phyloP scores from a whole-genome alignment of 2,329 filamentous ascomycete genomes.

The Lasiodiplodia sp. region DNA sequence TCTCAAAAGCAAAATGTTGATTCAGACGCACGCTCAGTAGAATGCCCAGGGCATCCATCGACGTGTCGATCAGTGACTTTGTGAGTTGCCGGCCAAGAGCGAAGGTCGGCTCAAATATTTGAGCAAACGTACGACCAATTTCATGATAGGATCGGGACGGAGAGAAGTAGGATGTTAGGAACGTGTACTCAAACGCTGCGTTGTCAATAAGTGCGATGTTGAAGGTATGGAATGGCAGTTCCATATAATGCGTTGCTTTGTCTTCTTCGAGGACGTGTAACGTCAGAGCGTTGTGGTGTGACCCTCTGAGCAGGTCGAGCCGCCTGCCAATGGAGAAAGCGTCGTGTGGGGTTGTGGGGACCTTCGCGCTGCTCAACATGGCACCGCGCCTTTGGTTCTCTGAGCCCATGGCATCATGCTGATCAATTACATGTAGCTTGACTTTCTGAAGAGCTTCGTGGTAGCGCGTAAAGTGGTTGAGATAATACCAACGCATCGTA shows the following conservation, averaged over 20 bases:
- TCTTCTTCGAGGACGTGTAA: constrained; percentile 94
- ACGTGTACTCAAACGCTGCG: constrained; percentile 91
- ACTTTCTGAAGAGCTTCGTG: constrained; percentile 83
- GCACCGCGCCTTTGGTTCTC: constrained; percentile 70
- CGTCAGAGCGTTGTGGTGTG: constrained; percentile 77
- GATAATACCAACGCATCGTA: constrained; percentile 98
- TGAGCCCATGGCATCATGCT: constrained; percentile 80
- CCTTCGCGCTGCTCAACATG: constrained; percentile 41
- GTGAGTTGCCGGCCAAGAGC: constrained; percentile 80
- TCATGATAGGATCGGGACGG: constrained; percentile 76
- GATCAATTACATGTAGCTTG: constrained; percentile 82
- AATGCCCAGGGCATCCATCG: constrained; percentile 84
- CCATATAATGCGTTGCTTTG: constrained; percentile 82
- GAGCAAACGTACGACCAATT: constrained; percentile 82
- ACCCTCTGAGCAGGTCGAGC: constrained; percentile 79
- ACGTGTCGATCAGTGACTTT: constrained; percentile 76
- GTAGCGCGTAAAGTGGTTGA: constrained; percentile 90
- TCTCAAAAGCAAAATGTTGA: constrained; percentile 91
- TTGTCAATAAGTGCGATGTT: constrained; percentile 95
- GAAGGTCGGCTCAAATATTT: constrained; percentile 91
- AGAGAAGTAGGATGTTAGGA: constrained; percentile 88
- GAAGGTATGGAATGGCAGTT: constrained; percentile 91
- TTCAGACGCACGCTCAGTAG: constrained; percentile 92
- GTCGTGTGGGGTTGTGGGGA: constrained; percentile 73
- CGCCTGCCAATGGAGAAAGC: constrained; percentile 88